A percentile compares a stretch with the other conserved stretches of the same genome.
Evolutionary conservation across 208 protist genomes (phyloP).

Genomic region (Leishmania martiniquensis): DNA sequence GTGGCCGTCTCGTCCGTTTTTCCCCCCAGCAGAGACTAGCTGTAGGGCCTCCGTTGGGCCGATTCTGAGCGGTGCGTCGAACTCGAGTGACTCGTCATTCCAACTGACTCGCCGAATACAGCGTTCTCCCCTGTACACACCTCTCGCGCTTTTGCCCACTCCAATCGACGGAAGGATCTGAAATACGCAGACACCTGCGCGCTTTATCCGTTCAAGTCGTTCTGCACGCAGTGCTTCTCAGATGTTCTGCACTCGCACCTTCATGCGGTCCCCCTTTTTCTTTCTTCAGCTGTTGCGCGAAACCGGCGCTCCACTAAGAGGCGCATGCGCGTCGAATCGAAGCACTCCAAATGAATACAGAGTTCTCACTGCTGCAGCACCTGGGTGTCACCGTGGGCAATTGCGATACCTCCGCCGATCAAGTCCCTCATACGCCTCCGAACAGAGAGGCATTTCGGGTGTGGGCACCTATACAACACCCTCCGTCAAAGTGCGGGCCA

Average conservation of each 20-base stretch:
- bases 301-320: neutral
- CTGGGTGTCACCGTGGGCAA: constrained; percentile 47
- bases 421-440: neutral
- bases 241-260: neutral
- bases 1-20: neutral
- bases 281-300: neutral
- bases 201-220: neutral
- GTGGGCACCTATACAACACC: constrained; percentile 47
- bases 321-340: neutral
- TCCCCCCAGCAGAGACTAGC: neutral
- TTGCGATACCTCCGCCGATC: neutral
- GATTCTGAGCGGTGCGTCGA: neutral
- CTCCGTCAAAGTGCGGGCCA: constrained; percentile 23
- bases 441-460: constrained; percentile 38
- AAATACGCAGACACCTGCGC: neutral
- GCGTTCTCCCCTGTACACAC: neutral
- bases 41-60: neutral
- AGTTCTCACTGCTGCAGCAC: constrained; percentile 70
- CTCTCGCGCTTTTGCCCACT: neutral
- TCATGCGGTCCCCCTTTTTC: neutral
- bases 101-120: neutral
- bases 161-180: neutral
- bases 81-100: neutral
- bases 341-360: constrained; percentile 33
- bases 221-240: neutral